Conservation (phyloP, 176 grass and related monocot genomes). For the Aegilops bicornis region DNA sequence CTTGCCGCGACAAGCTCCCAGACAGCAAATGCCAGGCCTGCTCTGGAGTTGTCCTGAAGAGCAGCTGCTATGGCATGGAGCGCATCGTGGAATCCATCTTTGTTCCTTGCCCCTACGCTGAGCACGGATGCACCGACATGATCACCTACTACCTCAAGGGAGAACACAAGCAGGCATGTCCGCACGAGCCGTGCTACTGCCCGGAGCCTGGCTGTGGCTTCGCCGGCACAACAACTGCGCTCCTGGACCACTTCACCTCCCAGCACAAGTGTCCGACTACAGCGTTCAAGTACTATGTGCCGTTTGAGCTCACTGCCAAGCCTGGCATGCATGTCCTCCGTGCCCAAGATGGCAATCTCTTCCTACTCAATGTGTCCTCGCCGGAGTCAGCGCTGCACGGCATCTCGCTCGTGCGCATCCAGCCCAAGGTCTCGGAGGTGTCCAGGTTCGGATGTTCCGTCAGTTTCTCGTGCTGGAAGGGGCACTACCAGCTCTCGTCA, state of each 20-base stretch:
- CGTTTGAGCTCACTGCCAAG: not conserved
- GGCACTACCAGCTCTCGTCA: conserved; percentile 1
- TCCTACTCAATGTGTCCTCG: conserved; percentile 3
- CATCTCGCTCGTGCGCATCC: conserved; percentile 18
- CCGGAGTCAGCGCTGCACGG: not conserved
- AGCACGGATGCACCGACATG: not conserved
- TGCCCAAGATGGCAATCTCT: not conserved
- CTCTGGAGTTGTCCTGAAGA: not conserved
- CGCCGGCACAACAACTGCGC: not conserved
- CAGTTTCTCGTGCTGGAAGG: conserved; percentile 15
- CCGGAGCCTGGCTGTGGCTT: not conserved
- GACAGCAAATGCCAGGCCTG: not conserved
- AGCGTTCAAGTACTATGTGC: not conserved
- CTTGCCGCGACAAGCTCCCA: not conserved
- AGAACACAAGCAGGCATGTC: not conserved
- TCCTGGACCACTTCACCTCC: not conserved
- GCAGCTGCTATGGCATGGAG: not conserved
- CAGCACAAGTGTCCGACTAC: conserved; percentile 5
- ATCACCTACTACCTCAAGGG: not conserved
- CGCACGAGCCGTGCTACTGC: conserved; percentile 13
- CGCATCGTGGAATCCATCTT: conserved; percentile 17
- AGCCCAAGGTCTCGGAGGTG: not conserved
- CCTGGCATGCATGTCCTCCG: not conserved
- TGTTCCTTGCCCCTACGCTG: not conserved
- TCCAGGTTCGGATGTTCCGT: not conserved